Conservation (phyloP, 768 basidiomycete species). For the Rhodosporidiobolus odoratus region DNA sequence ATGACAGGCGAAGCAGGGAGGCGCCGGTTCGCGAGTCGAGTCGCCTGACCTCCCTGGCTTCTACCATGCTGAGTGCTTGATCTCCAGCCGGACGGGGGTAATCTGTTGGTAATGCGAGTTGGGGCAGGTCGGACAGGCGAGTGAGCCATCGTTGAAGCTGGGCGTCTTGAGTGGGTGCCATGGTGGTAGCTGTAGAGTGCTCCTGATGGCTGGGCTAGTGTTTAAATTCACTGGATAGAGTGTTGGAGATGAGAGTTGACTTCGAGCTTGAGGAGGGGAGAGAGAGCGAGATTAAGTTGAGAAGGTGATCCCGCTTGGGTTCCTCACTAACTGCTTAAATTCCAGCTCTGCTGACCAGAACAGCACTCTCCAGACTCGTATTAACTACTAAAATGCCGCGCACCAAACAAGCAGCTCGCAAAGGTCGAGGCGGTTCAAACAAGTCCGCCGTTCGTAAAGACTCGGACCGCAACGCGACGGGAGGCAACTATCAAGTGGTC, state of each 20-base stretch:
- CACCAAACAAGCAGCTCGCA: neutral
- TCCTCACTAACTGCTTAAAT: too few relatives aligned
- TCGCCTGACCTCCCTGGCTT: conserved; percentile 67
- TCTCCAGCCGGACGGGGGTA: conserved; percentile 75
- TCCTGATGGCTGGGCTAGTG: too few relatives aligned
- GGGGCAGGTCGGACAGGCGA: conserved; percentile 72
- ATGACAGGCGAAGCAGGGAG: conserved; percentile 63
- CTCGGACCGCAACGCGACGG: conserved; percentile 2
- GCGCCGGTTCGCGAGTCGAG: conserved; percentile 64
- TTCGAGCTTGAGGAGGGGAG: too few relatives aligned
- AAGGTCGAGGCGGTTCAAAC: neutral
- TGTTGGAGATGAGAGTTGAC: too few relatives aligned
- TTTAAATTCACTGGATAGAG: too few relatives aligned
- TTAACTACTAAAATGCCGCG: neutral
- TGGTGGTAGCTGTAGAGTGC: too few relatives aligned
- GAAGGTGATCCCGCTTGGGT: too few relatives aligned
- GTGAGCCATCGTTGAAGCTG: conserved; percentile 47
- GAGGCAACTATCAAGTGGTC: conserved; percentile 16
- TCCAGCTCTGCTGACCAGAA: neutral
- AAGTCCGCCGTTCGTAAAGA: neutral
- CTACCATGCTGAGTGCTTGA: conserved; percentile 60
- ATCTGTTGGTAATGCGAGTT: conserved; percentile 88
- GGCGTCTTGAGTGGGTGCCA: neutral
- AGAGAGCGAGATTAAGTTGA: too few relatives aligned
- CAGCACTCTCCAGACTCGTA: neutral